These are phyloP conservation scores for Diplodia mutila DNA, from an alignment of 2,329 filamentous ascomycete species.

Conservation along the genomic window DNA sequence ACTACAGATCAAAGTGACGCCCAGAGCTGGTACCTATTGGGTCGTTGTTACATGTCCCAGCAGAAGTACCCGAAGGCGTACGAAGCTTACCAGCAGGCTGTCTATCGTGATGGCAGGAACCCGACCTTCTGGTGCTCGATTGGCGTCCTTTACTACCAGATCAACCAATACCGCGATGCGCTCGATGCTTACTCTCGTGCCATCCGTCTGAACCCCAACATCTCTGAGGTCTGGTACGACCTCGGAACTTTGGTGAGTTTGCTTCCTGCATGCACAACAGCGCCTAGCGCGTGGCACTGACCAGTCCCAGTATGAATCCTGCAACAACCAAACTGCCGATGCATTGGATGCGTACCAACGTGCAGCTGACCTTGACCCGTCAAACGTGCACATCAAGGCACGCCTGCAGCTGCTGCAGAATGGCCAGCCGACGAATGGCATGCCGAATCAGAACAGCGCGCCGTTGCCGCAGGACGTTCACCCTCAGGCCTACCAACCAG, in stretches of 20 bases:
- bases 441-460: constrained; percentile 71
- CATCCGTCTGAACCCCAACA: constrained; percentile 95
- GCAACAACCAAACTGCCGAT: constrained; percentile 97
- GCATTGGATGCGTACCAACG: constrained; percentile 94
- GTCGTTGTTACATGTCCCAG: constrained; percentile 98
- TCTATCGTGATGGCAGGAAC: constrained; percentile 96
- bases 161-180: constrained; percentile 98
- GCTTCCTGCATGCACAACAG: constrained; percentile 20
- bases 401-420: constrained; percentile 86
- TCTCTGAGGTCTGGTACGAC: constrained; percentile 99
- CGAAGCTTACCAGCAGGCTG: constrained; percentile 97
- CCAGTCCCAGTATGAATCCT: constrained; percentile 80
- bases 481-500: constrained; percentile 87
- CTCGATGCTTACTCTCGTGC: constrained; percentile 96
- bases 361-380: constrained; percentile 90
- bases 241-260: constrained; percentile 84
- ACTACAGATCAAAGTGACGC: constrained; percentile 83
- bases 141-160: constrained; percentile 98
- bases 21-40: constrained; percentile 97
- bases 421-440: constrained; percentile 70
- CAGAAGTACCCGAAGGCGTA: constrained; percentile 99
- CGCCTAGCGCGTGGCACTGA: constrained; percentile 27
- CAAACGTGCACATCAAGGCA: constrained; percentile 94
- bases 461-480: constrained; percentile 96
- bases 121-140: constrained; percentile 99